Conservation (phyloP, 192 early-diverging fungal genomes). For the Linderina pennispora region DNA sequence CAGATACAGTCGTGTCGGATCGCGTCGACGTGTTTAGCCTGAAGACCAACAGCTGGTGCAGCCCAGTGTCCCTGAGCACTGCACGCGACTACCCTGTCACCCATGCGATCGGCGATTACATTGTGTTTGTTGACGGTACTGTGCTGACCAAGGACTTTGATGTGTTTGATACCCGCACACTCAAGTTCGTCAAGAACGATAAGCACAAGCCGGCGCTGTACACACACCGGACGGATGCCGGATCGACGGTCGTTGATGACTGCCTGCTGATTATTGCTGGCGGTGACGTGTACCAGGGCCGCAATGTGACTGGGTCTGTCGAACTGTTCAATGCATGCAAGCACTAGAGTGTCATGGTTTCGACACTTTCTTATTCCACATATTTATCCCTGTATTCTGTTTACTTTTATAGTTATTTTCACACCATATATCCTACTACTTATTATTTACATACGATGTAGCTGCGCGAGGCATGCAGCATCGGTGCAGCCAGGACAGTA, state of each 20-base stretch:
- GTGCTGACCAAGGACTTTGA: slow-evolving; percentile 39
- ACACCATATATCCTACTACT: too few species aligned
- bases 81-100: slow-evolving; percentile 39
- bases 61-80: slow-evolving; percentile 22
- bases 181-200: slow-evolving; percentile 9
- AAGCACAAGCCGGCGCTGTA: slow-evolving; percentile 29
- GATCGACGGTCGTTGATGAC: slow-evolving; percentile 20
- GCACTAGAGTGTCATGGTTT: too few species aligned
- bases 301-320: slow-evolving; percentile 36
- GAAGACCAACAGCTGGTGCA: slow-evolving; percentile 24
- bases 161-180: slow-evolving; percentile 27
- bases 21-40: slow-evolving; percentile 36
- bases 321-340: slow-evolving; percentile 42
- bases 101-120: slow-evolving; percentile 35
- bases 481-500: too few species aligned
- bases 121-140: slow-evolving; percentile 32
- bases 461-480: too few species aligned
- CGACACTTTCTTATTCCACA: background rate
- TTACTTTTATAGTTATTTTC: background rate
- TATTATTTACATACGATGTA: too few species aligned
- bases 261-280: slow-evolving; percentile 40
- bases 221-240: slow-evolving; percentile 27
- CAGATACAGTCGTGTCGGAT: slow-evolving; percentile 19
- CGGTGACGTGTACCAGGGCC: slow-evolving; percentile 36
- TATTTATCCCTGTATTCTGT: too few species aligned